phyloP scores from a whole-genome alignment of 495 filamentous ascomycete species.

The Trichocladium antarcticum region DNA sequence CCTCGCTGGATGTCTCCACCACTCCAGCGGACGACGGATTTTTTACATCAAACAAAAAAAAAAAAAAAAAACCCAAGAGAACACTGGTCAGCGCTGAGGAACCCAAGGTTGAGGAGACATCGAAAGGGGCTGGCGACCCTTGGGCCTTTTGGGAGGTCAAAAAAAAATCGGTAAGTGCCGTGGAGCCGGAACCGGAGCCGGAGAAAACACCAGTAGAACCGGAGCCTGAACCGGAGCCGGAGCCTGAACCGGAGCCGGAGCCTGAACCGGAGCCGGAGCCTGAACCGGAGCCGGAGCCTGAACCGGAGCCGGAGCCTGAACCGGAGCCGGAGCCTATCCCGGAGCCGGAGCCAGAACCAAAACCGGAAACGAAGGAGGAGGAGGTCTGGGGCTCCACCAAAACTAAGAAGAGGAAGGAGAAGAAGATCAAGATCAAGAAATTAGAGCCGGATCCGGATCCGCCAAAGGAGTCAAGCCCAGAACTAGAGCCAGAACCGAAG shows the following conservation, averaged over 20 bases:
- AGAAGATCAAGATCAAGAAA: too few species aligned
- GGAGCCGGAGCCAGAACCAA: conserved; percentile 13
- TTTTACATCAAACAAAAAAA: conserved; percentile 15
- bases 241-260: neutral
- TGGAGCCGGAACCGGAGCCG: conserved; percentile 4
- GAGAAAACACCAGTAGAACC: too few species aligned
- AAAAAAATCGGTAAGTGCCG: conserved; percentile 18
- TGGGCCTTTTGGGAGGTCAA: conserved; percentile 16
- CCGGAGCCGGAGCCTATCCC: conserved; percentile 7
- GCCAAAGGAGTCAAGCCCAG: too few species aligned
- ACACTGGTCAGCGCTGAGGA: conserved; percentile 1
- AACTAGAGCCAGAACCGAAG: conserved; percentile 9
- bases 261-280: conserved; percentile 7
- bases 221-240: neutral
- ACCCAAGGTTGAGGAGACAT: conserved; percentile 5
- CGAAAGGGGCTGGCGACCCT: neutral
- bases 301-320: conserved; percentile 7
- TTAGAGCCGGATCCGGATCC: too few species aligned
- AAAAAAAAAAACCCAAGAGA: conserved; percentile 10
- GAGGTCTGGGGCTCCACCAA: conserved; percentile 6
- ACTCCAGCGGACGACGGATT: conserved; percentile 33
- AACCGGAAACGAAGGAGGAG: conserved; percentile 7
- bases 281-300: conserved; percentile 4
- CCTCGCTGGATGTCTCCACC: conserved; percentile 16
- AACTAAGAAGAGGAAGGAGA: conserved; percentile 13